Percentiles rank a stretch among this genome's conserved stretches.
phyloP scores from a whole-genome alignment of 768 basidiomycete species.

The Boletus barrowsii region DNA sequence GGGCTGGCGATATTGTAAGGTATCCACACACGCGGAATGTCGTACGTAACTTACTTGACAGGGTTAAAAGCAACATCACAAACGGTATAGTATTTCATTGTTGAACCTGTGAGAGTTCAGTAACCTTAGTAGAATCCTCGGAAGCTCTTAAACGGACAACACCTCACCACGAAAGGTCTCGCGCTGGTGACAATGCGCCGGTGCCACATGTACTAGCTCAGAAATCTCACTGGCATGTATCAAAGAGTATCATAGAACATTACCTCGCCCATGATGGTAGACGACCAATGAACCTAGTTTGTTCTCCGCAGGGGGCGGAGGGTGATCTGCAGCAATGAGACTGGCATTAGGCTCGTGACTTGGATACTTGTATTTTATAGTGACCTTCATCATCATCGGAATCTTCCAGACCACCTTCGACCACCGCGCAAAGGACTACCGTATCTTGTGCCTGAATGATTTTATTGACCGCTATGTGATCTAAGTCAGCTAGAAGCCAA shows the following conservation, averaged over 20 bases:
- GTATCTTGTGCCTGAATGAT: constrained; percentile 45
- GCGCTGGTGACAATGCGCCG: constrained; percentile 19
- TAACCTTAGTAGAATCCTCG: neutral
- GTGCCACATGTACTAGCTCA: constrained; percentile 17
- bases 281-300: constrained; percentile 45
- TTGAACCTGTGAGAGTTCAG: constrained; percentile 9
- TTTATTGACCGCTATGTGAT: constrained; percentile 45
- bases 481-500: neutral
- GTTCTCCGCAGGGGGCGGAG: constrained; percentile 45
- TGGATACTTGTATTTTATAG: constrained; percentile 17
- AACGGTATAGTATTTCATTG: constrained; percentile 50
- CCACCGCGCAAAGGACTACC: constrained; percentile 45
- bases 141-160: no score
- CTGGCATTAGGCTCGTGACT: neutral
- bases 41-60: constrained; percentile 33
- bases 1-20: constrained; percentile 30
- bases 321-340: constrained; percentile 11
- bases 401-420: constrained; percentile 45
- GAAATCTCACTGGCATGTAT: neutral
- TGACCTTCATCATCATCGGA: constrained; percentile 22
- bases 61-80: constrained; percentile 57
- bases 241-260: neutral
- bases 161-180: constrained; percentile 19
- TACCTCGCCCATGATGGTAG: constrained; percentile 33
- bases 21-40: neutral